Evolutionary conservation across 1,139 yeast genomes (phyloP).

Genomic region (Sugiyamaella neomexicana): DNA sequence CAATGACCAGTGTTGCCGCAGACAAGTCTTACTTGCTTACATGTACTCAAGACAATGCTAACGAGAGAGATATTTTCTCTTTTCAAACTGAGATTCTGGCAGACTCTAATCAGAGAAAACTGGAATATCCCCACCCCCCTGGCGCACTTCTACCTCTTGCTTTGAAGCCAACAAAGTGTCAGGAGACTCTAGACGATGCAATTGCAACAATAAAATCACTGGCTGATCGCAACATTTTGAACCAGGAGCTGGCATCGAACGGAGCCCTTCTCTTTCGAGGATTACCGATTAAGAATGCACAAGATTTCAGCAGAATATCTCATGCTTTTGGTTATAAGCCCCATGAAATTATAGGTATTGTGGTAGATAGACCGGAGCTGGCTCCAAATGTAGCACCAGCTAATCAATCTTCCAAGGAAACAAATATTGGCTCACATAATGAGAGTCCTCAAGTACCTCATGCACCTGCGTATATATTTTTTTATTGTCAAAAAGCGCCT

Average conservation of each 20-base stretch:
- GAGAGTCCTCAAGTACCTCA: conserved; percentile 26
- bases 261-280: conserved; percentile 23
- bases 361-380: conserved; percentile 22
- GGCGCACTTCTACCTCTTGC: conserved; percentile 21
- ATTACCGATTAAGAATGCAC: conserved; percentile 20
- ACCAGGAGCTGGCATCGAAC: conserved; percentile 16
- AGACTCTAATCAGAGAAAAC: conserved; percentile 16
- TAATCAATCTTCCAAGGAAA: conserved; percentile 21
- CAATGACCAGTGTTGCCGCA: background rate
- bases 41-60: background rate
- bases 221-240: conserved; percentile 13
- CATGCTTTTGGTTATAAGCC: conserved; percentile 24
- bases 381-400: conserved; percentile 26
- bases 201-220: conserved; percentile 16
- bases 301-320: conserved; percentile 20
- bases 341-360: conserved; percentile 25
- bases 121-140: conserved; percentile 17
- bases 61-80: background rate
- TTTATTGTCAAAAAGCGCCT: conserved; percentile 21
- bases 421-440: conserved; percentile 20
- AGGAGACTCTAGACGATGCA: conserved; percentile 16
- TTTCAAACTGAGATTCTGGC: conserved; percentile 19
- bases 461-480: conserved; percentile 24
- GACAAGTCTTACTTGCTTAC: background rate
- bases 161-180: conserved; percentile 12